These are phyloP conservation scores for Starmerella geochares DNA, from an alignment of 805 yeast genomes.

Conservation along the genomic window DNA sequence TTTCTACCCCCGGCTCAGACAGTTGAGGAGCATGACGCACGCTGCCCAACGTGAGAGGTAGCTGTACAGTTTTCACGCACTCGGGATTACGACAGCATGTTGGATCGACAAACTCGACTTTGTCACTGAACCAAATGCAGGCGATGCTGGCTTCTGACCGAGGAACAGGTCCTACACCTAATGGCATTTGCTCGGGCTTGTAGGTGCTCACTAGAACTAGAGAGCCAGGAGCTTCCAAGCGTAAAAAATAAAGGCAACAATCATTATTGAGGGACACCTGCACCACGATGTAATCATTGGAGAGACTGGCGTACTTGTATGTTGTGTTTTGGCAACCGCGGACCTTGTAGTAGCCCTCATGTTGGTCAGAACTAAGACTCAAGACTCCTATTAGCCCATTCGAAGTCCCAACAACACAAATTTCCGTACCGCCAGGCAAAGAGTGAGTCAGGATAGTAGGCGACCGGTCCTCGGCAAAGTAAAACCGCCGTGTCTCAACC, in stretches of 20 bases:
- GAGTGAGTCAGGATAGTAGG: not conserved
- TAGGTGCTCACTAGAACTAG: not conserved
- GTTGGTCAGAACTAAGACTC: too few species aligned
- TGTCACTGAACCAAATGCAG: not conserved
- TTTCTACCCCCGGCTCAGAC: not conserved
- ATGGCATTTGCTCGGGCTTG: not conserved
- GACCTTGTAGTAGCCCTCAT: not conserved
- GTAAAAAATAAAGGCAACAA: not conserved
- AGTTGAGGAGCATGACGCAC: not conserved
- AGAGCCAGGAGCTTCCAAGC: not conserved
- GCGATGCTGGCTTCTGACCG: not conserved
- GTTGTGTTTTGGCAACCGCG: not conserved
- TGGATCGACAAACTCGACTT: not conserved
- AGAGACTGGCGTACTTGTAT: not conserved
- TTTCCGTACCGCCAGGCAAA: not conserved
- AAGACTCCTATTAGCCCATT: not conserved
- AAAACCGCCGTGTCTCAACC: constrained; percentile 2
- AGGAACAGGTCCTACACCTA: not conserved
- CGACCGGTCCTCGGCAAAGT: not conserved
- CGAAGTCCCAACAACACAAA: not conserved
- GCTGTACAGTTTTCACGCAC: not conserved
- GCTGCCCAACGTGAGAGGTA: not conserved
- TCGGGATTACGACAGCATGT: not conserved
- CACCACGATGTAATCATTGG: not conserved
- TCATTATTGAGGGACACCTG: not conserved